A percentile compares a stretch with the other conserved stretches of the same genome.
Evolutionary conservation across 306 rosid genomes (phyloP).

Genomic region (Prunus fruticosa): DNA sequence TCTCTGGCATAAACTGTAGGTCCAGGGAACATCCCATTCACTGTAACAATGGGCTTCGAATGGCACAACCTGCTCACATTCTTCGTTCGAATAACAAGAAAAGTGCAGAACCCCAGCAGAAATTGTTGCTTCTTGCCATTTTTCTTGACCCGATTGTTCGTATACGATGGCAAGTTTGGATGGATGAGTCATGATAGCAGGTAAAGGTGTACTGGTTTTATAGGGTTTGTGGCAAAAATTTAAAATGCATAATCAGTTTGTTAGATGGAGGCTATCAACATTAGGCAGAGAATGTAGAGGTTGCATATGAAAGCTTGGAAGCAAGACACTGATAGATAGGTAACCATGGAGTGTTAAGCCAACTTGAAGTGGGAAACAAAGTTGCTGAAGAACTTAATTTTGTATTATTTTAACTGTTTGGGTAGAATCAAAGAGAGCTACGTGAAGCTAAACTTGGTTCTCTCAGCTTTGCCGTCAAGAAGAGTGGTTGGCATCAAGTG

Average conservation of each 20-base stretch:
- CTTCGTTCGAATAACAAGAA: neutral
- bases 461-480: neutral
- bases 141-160: neutral
- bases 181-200: neutral
- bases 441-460: neutral
- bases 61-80: too few relatives aligned
- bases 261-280: constrained; percentile 4
- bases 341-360: neutral
- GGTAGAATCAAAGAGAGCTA: neutral
- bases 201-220: neutral
- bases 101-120: neutral
- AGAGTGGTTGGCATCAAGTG: neutral
- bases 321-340: neutral
- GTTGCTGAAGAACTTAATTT: neutral
- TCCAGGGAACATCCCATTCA: too few relatives aligned
- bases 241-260: neutral
- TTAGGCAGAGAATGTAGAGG: neutral
- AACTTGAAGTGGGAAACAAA: neutral
- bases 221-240: neutral
- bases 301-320: neutral
- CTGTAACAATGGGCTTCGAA: too few relatives aligned
- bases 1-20: too few relatives aligned
- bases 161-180: neutral
- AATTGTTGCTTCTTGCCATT: neutral
- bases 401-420: neutral